Percentiles rank a stretch among this genome's conserved stretches.
Evolutionary conservation across 139 green algal species (phyloP).

Genomic region (Volvox africanus): DNA sequence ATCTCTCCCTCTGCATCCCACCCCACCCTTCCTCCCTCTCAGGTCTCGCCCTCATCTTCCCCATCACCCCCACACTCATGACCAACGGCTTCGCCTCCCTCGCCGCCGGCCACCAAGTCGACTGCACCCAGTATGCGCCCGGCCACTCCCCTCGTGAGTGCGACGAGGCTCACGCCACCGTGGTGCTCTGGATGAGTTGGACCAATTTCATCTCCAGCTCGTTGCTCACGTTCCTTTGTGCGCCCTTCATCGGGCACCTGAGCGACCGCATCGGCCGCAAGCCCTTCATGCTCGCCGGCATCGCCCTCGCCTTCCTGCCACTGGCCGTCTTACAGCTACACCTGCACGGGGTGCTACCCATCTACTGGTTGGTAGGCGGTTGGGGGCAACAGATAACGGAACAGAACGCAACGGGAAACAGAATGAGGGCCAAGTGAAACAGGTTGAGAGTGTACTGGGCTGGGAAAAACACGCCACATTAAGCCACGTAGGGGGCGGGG

Average conservation of each 20-base stretch:
- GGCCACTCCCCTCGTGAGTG: constrained; percentile 41
- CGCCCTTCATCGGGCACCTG: constrained; percentile 69
- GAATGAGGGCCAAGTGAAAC: no score
- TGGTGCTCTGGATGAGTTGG: constrained; percentile 62
- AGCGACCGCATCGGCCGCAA: constrained; percentile 80
- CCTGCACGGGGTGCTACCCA: constrained; percentile 25
- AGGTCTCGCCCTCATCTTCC: constrained; percentile 76
- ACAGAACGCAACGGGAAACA: no score
- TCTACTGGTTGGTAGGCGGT: constrained; percentile 39
- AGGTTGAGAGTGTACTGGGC: neutral
- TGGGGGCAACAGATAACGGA: neutral
- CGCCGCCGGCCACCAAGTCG: constrained; percentile 63
- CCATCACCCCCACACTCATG: constrained; percentile 75
- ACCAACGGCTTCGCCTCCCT: constrained; percentile 87
- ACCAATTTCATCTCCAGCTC: constrained; percentile 76
- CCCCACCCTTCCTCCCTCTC: neutral
- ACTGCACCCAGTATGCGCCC: constrained; percentile 74
- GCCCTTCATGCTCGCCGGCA: constrained; percentile 80
- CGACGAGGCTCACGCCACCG: constrained; percentile 51
- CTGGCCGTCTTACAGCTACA: constrained; percentile 68
- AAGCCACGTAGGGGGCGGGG: neutral
- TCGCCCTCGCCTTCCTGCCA: constrained; percentile 55
- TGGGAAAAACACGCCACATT: neutral
- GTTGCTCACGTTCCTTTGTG: constrained; percentile 76
- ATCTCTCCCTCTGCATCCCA: neutral